Evolutionary conservation across 768 basidiomycete species (phyloP).

Genomic region (Hygrophoropsis aurantiaca): DNA sequence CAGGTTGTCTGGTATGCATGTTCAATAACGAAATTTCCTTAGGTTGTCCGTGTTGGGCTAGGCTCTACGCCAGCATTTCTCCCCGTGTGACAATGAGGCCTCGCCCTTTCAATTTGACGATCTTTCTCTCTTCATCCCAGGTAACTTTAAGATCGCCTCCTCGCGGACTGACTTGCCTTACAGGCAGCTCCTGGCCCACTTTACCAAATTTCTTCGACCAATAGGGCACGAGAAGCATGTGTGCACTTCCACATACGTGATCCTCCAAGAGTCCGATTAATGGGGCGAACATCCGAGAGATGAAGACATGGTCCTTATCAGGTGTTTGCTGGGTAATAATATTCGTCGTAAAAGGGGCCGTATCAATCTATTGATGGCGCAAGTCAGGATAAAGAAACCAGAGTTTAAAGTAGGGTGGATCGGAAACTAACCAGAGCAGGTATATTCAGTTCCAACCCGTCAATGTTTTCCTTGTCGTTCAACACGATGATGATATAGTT

Average conservation of each 20-base stretch:
- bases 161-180: slow-evolving; percentile 51
- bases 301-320: slow-evolving; percentile 35
- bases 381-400: slow-evolving; percentile 18
- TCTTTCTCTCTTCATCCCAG: slow-evolving; percentile 33
- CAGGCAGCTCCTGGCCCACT: slow-evolving; percentile 34
- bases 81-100: slow-evolving; percentile 12
- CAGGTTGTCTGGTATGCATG: too few species aligned
- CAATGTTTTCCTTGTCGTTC: slow-evolving; percentile 37
- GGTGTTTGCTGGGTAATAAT: slow-evolving; percentile 39
- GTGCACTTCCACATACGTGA: slow-evolving; percentile 54
- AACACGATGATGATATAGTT: slow-evolving; percentile 43
- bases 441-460: slow-evolving; percentile 28
- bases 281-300: slow-evolving; percentile 54
- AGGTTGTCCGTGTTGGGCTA: background rate
- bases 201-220: slow-evolving; percentile 42
- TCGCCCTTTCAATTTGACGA: slow-evolving; percentile 37
- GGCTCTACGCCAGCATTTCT: background rate
- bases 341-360: slow-evolving; percentile 21
- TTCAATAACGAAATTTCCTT: background rate
- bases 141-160: slow-evolving; percentile 45
- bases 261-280: slow-evolving; percentile 38
- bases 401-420: background rate
- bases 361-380: slow-evolving; percentile 17
- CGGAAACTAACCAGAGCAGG: slow-evolving; percentile 30
- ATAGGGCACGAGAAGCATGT: slow-evolving; percentile 48